Base-by-base conservation (phyloP, 1,284 basidiomycete genomes). In the Blastosporella zonata region DNA sequence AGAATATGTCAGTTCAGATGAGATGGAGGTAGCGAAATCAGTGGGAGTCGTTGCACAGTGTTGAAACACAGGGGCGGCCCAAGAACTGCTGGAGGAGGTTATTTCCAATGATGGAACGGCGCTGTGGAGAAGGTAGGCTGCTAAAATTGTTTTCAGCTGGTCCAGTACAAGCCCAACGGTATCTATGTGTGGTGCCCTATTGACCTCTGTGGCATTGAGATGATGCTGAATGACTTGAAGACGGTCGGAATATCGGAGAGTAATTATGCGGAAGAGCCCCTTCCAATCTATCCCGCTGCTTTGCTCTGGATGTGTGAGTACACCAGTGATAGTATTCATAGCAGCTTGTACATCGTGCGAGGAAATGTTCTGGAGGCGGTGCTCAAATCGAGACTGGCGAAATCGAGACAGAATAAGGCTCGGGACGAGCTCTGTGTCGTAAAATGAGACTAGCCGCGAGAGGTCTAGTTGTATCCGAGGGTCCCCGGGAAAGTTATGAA, bases 381-480 rank as follows among this genome's bases (percentile, higher is more conserved):
- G 47, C n/a, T 49, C 41, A 13, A 5, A 35, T 15, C 34, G 34
- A 35, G 36, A 25, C 39, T 51, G 34, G 13, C 28, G 31, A 1
- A 33, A 23, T 6, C 71, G 62, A 3, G 56, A 50, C 1, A 52
- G 46, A 22, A 68, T 55, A 4, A 76, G 65, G 45, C 68, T 72
- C 0, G 66, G 67, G 31, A 66, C 64, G 0, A 71, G 59, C 0
- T 54, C 43, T 0, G 62, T 59, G 50, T 79, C 73, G 54, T 75
- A 78, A 52, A 77, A 72, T 0, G 73, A 71, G 28, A 77, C 57
- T 4, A 75, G 50, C 10, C 67, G 57, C 6, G 66, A 57, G 37
- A 70, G 63, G 55, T 77, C 73, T 22, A 77, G 61, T 8, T 62
- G 55, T 12, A 76, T 63, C n/a, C 73, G 70, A 1, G 65, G 65